Evolutionary conservation across 129 eudicot genomes (phyloP), one percentile per base, ranked within the genome.

Genomic region (Artemisia tridentata): DNA sequence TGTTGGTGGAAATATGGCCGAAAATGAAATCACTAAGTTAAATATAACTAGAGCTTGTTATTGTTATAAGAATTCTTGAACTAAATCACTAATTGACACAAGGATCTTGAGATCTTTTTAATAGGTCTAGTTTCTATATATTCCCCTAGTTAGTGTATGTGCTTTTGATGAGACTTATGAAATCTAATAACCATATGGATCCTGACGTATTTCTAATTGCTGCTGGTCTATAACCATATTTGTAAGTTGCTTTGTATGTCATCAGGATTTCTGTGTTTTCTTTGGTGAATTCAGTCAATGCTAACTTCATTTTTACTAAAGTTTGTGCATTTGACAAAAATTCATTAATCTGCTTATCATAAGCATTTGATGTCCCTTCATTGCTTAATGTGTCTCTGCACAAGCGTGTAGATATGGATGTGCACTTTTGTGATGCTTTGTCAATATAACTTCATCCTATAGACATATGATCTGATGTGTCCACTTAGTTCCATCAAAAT

Each of bases 191-290:
- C 18, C 71, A 31, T 51, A 19, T 13, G 38, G 17, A 21, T 62
- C 19, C 25, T 46, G 59, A 72, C 7, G 43, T 48, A 23, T 47
- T 25, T 60, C n/a, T 16, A 47, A 59, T 14, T 18, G 25, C 46
- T 46, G 17, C 16, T 72, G 49, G 29, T 72, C 5, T 72, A 47
- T 17, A 73, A 49, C 45, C 16, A 47, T 48, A 67, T 54, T 20
- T 67, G 25, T 75, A 53, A 15, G 23, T 66, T 56, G 72, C 79
- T 16, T 56, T 66, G 51, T 56, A 5, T 4, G 19, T 55, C 50
- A 53, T 65, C 15, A 51, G 55, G 57, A 53, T 65, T n/a, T 51
- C 19, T 65, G 25, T 21, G 53, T 65, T 63, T 19, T 15, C 21
- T 12, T 31, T 2, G 51, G 55, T 7, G 21, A 41, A 13, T 20